Conservation (phyloP, 805 yeast genomes). For the Millerozyma acaciae region DNA sequence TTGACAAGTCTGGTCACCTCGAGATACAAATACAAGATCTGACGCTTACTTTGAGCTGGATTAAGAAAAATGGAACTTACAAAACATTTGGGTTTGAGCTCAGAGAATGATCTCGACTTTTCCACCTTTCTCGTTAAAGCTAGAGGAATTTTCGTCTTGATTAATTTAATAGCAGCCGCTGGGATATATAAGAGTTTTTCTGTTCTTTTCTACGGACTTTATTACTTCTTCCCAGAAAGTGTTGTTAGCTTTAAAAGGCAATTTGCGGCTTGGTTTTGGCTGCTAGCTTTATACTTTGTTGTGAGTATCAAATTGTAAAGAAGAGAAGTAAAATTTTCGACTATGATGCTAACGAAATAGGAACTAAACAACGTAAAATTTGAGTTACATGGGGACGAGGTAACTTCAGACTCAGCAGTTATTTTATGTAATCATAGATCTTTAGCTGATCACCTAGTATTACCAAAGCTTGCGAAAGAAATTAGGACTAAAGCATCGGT, state of each 20-base stretch:
- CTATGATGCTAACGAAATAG: too few species aligned
- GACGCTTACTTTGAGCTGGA: not conserved
- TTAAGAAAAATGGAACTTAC: slow-evolving; percentile 23
- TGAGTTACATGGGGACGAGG: slow-evolving; percentile 39
- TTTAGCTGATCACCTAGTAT: slow-evolving; percentile 57
- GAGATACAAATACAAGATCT: not conserved
- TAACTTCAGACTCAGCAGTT: slow-evolving; percentile 33
- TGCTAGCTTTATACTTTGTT: slow-evolving; percentile 23
- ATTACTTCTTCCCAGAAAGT: slow-evolving; percentile 18
- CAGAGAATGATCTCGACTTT: slow-evolving; percentile 13
- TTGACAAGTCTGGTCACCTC: not conserved
- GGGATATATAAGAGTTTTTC: slow-evolving; percentile 20
- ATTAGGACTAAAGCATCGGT: slow-evolving; percentile 12
- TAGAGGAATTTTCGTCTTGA: slow-evolving; percentile 17
- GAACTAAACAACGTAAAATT: slow-evolving; percentile 36
- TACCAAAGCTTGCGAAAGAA: slow-evolving; percentile 39
- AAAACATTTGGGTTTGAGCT: slow-evolving; percentile 27
- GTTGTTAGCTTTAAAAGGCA: slow-evolving; percentile 14
- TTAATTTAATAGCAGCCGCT: slow-evolving; percentile 13
- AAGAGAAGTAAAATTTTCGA: too few species aligned
- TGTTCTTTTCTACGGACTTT: slow-evolving; percentile 9
- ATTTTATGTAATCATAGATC: slow-evolving; percentile 64
- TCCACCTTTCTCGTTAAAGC: slow-evolving; percentile 6
- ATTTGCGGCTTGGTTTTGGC: slow-evolving; percentile 25
- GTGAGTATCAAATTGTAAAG: too few species aligned